These are phyloP conservation scores for Marchantia polymorpha DNA, from an alignment of 225 moss, liverwort and hornwort species.

Conservation along the genomic window DNA sequence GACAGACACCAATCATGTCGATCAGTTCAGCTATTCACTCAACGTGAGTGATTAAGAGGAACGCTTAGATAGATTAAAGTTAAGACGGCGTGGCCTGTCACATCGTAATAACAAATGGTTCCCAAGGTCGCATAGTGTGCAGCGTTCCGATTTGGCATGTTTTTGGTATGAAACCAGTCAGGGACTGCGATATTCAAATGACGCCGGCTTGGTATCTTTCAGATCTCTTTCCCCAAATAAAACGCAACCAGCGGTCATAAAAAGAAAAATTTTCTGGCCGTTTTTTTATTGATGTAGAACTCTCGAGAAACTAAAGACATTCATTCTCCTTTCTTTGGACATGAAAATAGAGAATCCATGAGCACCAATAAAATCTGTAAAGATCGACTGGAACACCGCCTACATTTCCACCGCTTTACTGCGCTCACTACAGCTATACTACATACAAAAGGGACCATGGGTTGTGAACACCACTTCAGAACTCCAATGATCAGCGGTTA, in stretches of 20 bases:
- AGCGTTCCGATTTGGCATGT: no score
- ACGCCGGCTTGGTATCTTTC: no score
- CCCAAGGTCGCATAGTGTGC: no score
- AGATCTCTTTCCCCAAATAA: background rate
- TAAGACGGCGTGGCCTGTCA: no score
- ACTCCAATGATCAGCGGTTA: conserved; percentile 14
- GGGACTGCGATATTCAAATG: no score
- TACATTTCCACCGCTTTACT: conserved; percentile 15
- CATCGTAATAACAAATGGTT: no score
- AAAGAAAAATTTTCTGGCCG: background rate
- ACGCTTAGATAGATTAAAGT: no score
- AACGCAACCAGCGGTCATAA: background rate
- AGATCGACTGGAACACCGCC: conserved; percentile 25
- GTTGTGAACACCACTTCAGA: conserved; percentile 29
- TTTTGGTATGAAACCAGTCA: no score
- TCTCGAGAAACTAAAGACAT: background rate
- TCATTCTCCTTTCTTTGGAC: background rate
- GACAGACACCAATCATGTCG: no score
- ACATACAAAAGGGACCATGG: conserved; percentile 38
- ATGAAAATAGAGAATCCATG: conserved; percentile 8
- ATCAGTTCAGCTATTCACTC: no score
- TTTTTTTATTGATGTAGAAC: background rate
- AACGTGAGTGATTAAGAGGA: no score
- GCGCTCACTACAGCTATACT: conserved; percentile 33
- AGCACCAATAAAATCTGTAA: conserved; percentile 32